Percentiles rank a stretch among this genome's conserved stretches.
Conservation (phyloP, 345 rosid species). For the Adansonia digitata region DNA sequence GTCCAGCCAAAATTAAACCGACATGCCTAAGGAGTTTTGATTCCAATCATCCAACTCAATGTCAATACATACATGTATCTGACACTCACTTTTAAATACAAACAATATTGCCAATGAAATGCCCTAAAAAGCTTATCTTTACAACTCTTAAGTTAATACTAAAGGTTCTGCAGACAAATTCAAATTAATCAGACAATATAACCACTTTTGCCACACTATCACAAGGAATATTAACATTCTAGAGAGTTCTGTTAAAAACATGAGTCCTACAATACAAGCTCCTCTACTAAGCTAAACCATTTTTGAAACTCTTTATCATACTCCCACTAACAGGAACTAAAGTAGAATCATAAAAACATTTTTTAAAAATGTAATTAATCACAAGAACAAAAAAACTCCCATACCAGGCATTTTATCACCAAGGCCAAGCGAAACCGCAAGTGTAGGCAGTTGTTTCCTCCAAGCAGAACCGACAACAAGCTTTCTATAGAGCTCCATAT, state of each 20-base stretch:
- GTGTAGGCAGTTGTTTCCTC: slow-evolving; percentile 99
- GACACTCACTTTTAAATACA: not conserved
- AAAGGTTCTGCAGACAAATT: not conserved
- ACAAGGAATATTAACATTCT: not conserved
- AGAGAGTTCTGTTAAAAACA: not conserved
- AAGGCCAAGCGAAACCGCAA: slow-evolving; percentile 87
- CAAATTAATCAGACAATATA: not conserved
- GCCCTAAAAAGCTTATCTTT: not conserved
- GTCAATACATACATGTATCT: too few species aligned
- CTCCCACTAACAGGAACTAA: not conserved
- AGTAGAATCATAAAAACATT: not conserved
- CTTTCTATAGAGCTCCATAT: slow-evolving; percentile 73
- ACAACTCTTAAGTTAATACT: not conserved
- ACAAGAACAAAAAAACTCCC: not conserved
- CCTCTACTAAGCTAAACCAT: not conserved
- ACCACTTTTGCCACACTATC: not conserved
- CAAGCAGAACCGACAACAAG: slow-evolving; percentile 93
- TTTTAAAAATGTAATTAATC: not conserved
- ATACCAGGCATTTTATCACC: slow-evolving; percentile 96
- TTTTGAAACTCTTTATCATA: not conserved
- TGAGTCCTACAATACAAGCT: not conserved
- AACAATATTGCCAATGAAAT: not conserved
- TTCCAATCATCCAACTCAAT: not conserved
- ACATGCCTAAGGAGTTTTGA: not conserved
- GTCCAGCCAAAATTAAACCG: not conserved